A percentile compares a stretch with the other conserved stretches of the same genome.
phyloP scores from a whole-genome alignment of 163 green algal genomes.

The Scenedesmus sp. region DNA sequence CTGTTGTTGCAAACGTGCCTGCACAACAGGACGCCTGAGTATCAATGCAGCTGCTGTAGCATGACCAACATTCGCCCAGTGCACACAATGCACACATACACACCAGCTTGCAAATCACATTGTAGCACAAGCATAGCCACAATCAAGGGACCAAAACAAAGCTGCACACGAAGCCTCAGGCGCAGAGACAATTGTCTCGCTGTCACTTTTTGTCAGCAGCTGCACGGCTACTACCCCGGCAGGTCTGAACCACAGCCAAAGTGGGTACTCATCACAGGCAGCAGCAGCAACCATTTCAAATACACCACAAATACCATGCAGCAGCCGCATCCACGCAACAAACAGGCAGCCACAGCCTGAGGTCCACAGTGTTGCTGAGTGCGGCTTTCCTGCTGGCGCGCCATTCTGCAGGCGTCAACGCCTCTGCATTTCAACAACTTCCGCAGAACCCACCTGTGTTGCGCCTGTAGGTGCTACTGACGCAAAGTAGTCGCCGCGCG shows the following conservation, averaged over 20 bases:
- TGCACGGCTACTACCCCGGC: neutral
- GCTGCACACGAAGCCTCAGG: neutral
- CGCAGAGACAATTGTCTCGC: neutral
- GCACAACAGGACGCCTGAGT: no score
- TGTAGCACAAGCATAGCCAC: neutral
- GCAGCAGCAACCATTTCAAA: neutral
- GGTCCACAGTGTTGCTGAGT: neutral
- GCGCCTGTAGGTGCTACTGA: constrained; percentile 84
- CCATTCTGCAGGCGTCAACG: neutral
- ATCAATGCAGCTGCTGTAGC: no score
- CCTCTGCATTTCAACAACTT: neutral
- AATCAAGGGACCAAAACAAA: neutral
- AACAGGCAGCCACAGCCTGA: neutral
- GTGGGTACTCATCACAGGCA: neutral
- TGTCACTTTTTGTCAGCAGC: neutral
- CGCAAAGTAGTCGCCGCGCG: constrained; percentile 94
- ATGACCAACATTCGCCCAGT: no score
- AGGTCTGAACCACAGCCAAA: constrained; percentile 21
- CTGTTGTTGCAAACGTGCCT: no score
- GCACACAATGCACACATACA: neutral
- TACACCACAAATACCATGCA: no score
- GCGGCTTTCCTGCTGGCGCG: no score
- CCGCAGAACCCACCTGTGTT: constrained; percentile 68
- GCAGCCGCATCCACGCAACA: no score
- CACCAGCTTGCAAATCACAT: neutral